Conservation (phyloP, 2,329 filamentous ascomycete genomes). For the Fusarium sulawesiense region DNA sequence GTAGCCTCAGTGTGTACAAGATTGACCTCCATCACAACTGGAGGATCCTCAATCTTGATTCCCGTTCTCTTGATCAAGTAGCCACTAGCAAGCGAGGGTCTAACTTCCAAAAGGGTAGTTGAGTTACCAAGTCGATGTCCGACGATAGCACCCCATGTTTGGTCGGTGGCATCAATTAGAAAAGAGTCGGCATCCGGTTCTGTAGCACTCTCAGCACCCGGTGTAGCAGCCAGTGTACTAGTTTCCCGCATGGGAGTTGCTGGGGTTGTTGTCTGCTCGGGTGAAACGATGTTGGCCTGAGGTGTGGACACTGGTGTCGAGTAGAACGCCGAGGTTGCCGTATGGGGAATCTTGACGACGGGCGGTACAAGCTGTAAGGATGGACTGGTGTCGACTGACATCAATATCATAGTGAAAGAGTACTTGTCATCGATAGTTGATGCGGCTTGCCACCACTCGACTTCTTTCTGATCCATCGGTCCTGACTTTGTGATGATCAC, state of each 20-base stretch:
- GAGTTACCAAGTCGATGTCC: slow-evolving; percentile 74
- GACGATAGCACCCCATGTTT: slow-evolving; percentile 79
- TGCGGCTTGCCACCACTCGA: slow-evolving; percentile 68
- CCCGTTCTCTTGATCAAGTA: slow-evolving; percentile 75
- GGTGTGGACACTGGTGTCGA: slow-evolving; percentile 77
- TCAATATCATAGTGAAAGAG: slow-evolving; percentile 66
- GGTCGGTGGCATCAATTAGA: slow-evolving; percentile 78
- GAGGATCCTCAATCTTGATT: slow-evolving; percentile 65
- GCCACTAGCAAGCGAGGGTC: slow-evolving; percentile 70
- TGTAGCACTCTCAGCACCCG: slow-evolving; percentile 55
- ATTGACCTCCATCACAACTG: slow-evolving; percentile 72
- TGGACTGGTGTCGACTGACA: slow-evolving; percentile 74
- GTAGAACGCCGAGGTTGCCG: slow-evolving; percentile 59
- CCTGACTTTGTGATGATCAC: slow-evolving; percentile 79
- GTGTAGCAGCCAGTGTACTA: slow-evolving; percentile 58
- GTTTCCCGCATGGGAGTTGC: slow-evolving; percentile 59
- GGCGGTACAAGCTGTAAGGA: slow-evolving; percentile 72
- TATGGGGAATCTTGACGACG: slow-evolving; percentile 60
- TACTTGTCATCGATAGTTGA: slow-evolving; percentile 64
- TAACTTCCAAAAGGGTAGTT: slow-evolving; percentile 64
- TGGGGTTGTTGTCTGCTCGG: slow-evolving; percentile 67
- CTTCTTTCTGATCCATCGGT: slow-evolving; percentile 73
- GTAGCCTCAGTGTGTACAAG: slow-evolving; percentile 67
- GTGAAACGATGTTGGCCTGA: slow-evolving; percentile 68
- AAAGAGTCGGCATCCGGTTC: slow-evolving; percentile 68